A percentile compares a stretch with the other conserved stretches of the same genome.
Evolutionary conservation across 1,284 basidiomycete genomes (phyloP).

Genomic region (Entoloma clypeatum): DNA sequence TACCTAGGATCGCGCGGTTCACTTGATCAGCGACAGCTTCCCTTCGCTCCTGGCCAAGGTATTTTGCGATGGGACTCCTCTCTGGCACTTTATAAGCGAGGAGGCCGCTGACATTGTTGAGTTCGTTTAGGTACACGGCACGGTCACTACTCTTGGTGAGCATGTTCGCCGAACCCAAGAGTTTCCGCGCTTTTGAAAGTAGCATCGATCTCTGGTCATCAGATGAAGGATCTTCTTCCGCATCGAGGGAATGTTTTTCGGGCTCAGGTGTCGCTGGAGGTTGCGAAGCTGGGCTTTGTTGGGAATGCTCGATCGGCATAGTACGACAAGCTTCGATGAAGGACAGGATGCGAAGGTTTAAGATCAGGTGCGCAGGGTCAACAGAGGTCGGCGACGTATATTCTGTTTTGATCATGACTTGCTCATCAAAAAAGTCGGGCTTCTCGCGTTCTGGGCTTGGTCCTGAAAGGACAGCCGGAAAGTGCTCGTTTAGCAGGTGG

Average conservation of each 20-base stretch:
- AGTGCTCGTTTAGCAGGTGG: constrained; percentile 59
- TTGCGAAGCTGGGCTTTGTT: constrained; percentile 17
- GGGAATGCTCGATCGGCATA: constrained; percentile 50
- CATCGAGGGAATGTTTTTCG: constrained; percentile 14
- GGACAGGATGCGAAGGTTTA: constrained; percentile 80
- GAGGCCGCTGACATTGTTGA: constrained; percentile 68
- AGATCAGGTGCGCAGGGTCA: constrained; percentile 66
- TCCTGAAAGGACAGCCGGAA: constrained; percentile 60
- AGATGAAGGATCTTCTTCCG: constrained; percentile 27
- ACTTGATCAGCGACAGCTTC: constrained; percentile 83
- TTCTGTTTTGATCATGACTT: constrained; percentile 27
- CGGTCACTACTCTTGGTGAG: constrained; percentile 53
- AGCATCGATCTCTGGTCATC: constrained; percentile 40
- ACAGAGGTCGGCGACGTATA: constrained; percentile 59
- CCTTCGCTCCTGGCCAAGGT: constrained; percentile 68
- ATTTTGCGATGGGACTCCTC: constrained; percentile 61
- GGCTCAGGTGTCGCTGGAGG: constrained; percentile 5
- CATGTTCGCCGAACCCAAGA: constrained; percentile 52
- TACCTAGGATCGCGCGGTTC: constrained; percentile 79
- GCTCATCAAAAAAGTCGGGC: constrained; percentile 6
- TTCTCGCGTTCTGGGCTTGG: constrained; percentile 12
- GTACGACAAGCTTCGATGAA: constrained; percentile 83
- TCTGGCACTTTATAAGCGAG: constrained; percentile 77
- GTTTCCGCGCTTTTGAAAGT: constrained; percentile 55
- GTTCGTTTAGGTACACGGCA: constrained; percentile 60